Base-by-base conservation (phyloP, 2,329 filamentous ascomycete species). In the Cladophialophora carrionii region DNA sequence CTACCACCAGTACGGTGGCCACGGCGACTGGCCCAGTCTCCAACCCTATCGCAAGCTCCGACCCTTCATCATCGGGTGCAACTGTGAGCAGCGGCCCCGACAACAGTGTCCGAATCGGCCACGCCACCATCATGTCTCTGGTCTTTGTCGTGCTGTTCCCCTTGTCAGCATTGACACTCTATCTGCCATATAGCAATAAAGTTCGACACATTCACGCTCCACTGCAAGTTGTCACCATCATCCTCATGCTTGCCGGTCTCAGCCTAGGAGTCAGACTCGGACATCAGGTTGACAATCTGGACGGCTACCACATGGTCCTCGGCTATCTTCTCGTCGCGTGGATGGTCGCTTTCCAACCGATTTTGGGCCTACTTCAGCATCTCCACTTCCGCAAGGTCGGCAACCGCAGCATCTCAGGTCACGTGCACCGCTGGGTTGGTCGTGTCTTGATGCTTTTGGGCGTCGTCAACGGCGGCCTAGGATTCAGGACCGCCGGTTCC, bases 401-500 rank as follows among this genome's bases (percentile, higher is more conserved):
- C 7, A 73, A 60, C 12, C 64, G 68, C 20, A 69, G 63, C 46
- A 48, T 63, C 24, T 67, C 78, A 6, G 82, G 81, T 0, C 78
- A 82, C 65, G 48, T 73, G 1, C 84, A 87, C 69, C 76, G 84
- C 51, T 86, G 84, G 84, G 70, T 85, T n/a, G 84, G 84, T 26
- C 79, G 84, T 4, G 70, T 75, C 32, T 75, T 81, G 32, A 79
- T 87, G 17, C 74, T 80, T 0, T 74, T 86, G 0, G 84, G 83
- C 5, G 81, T 85, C 62, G 76, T 86, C 71, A 86, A 86, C 70
- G 84, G 83, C n/a, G 84, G 84, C 0, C 72, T 86, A 1, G 84
- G 84, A 0, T 78, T 86, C 51, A 73, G 76, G 64, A 74, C 83
- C 12, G 79, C 82, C 1, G 76, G 79, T 22, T 74, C 76, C 20